Evolutionary conservation across 257 asterid species (phyloP), one percentile per base, ranked within the genome.

Genomic region (Galeopsis tetrahit): DNA sequence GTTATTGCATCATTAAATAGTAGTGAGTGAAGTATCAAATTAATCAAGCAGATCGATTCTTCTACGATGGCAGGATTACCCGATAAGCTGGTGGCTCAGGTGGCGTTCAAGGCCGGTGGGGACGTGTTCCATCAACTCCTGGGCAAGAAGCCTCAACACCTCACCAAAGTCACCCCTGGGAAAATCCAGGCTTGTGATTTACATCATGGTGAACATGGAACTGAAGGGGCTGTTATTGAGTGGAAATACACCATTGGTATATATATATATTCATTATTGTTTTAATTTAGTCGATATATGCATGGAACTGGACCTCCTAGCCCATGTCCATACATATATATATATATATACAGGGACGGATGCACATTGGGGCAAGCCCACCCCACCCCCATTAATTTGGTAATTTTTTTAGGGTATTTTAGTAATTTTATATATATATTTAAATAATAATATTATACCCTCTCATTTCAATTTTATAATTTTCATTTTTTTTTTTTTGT

Each of bases 191-290:
- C 51, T 6, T 79, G 83, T 5, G 72, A 75, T 13, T 42, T 75
- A 44, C 83, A 65, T 3, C 78, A 79, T 35, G 83, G 80, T 2
- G 65, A 66, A 9, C 63, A n/a, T n/a, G 80, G 78, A 51, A 60
- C 75, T 52, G 32, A 17, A 33, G 83, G 83, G 1, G 43, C 72
- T 6, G 57, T 65, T 28, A 66, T 79, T 33, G 21, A 64, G 39
- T 80, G 84, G 84, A 69, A 39, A 5, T 80, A 62, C 75, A 57
- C 77, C n/a, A 14, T 63, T 4, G 85, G 85, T 77, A 21, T 21
- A 21, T 21, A 69, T 48, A 21, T 21, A 21, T n/a, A n/a, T n/a
- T 21, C 28, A 21, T 21, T 21, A 21, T 21, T 21, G 28, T 21
- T 21, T 21, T 21, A 21, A 21, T 21, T 21, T 21, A 21, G 28